These are phyloP conservation scores for Boeremia lycopersici DNA, from an alignment of 2,329 filamentous ascomycete species.

Conservation along the genomic window DNA sequence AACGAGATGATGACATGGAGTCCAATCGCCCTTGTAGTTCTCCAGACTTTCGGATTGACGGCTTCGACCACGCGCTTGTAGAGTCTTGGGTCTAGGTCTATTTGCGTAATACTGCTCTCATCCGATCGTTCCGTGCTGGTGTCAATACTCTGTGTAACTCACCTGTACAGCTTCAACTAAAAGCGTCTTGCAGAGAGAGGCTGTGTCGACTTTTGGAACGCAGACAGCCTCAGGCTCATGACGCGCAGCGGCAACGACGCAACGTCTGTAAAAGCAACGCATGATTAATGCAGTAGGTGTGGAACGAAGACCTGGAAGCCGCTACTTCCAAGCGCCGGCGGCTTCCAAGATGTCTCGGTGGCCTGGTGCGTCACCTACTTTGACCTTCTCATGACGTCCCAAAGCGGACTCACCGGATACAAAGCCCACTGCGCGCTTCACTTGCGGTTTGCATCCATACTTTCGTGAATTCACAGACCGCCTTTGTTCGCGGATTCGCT, in stretches of 20 bases:
- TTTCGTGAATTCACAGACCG: conserved; percentile 21
- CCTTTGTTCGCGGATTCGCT: conserved; percentile 13
- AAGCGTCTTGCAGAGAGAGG: conserved; percentile 1
- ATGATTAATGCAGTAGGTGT: conserved; percentile 11
- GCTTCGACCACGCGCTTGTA: conserved; percentile 19
- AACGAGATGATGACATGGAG: conserved; percentile 39
- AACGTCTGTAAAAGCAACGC: conserved; percentile 12
- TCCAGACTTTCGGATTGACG: conserved; percentile 29
- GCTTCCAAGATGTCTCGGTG: conserved; percentile 18
- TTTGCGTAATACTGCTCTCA: conserved; percentile 15
- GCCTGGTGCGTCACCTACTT: conserved; percentile 20
- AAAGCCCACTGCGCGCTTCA: conserved; percentile 27
- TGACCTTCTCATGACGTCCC: conserved; percentile 24
- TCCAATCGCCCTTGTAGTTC: conserved; percentile 31
- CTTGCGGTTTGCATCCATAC: conserved; percentile 15
- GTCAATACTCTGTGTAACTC: not conserved
- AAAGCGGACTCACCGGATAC: conserved; percentile 26
- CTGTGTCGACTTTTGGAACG: conserved; percentile 7
- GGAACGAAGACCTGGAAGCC: conserved; percentile 7
- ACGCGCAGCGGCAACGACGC: conserved; percentile 4
- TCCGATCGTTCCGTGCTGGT: conserved; percentile 11
- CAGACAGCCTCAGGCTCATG: conserved; percentile 15
- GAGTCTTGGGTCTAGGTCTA: conserved; percentile 11
- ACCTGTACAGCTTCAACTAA: conserved; percentile 2
- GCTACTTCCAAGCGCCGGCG: conserved; percentile 20